Evolutionary conservation across 257 asterid species (phyloP).

Genomic region (Scutellaria minor): DNA sequence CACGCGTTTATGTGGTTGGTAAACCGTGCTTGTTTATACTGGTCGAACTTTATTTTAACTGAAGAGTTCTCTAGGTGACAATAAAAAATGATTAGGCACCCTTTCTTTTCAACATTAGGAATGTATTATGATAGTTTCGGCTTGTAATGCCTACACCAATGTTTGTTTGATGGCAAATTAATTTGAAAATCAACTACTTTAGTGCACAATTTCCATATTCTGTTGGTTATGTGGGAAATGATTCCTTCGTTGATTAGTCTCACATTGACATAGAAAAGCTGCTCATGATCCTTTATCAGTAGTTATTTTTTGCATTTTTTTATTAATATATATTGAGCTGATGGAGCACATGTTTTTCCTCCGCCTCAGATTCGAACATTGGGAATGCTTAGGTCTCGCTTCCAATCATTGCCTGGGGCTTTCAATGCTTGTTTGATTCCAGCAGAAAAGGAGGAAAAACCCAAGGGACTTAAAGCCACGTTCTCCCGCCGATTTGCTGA

Average conservation of each 20-base stretch:
- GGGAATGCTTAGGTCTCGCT: conserved; percentile 96
- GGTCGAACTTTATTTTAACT: not conserved
- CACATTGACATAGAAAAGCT: conserved; percentile 11
- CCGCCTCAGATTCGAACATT: conserved; percentile 80
- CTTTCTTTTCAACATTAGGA: not conserved
- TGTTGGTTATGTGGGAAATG: conserved; percentile 3
- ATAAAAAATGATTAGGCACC: not conserved
- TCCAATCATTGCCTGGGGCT: conserved; percentile 88
- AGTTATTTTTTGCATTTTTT: not conserved
- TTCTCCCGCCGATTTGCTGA: conserved; percentile 77
- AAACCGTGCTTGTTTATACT: not conserved
- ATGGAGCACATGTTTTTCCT: conserved; percentile 33
- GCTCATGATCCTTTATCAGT: not conserved
- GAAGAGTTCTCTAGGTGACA: not conserved
- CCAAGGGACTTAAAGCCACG: conserved; percentile 76
- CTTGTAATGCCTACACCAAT: not conserved
- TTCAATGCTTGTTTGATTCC: conserved; percentile 86
- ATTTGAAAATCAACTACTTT: not conserved
- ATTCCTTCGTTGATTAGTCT: conserved; percentile 16
- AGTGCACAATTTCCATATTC: conserved; percentile 13
- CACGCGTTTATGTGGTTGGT: not conserved
- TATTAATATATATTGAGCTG: conserved; percentile 29
- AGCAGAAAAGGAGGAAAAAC: conserved; percentile 62
- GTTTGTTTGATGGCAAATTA: not conserved
- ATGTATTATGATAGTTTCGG: not conserved